Conservation (phyloP, 2,329 filamentous ascomycete species). For the Pleoardoris graminearum region DNA sequence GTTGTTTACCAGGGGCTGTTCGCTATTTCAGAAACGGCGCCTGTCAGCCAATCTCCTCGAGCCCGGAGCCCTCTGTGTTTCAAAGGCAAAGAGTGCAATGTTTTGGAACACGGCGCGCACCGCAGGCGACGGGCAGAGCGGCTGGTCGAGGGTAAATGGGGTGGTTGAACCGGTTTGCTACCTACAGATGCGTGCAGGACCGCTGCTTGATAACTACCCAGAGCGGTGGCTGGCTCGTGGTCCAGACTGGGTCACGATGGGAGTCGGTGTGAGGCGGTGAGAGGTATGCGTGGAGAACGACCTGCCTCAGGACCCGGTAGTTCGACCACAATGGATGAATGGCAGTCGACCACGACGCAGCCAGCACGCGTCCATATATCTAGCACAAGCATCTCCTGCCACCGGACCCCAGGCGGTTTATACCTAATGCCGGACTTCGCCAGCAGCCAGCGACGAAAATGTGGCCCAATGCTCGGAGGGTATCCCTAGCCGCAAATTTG, state of each 20-base stretch:
- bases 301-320: constrained; percentile 13
- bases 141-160: constrained; percentile 11
- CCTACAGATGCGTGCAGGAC: constrained; percentile 2
- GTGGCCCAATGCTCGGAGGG: constrained; percentile 14
- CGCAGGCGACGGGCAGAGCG: constrained; percentile 14
- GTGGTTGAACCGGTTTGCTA: constrained; percentile 1
- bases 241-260: constrained; percentile 32
- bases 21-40: constrained; percentile 30
- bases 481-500: constrained; percentile 17
- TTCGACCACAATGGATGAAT: constrained; percentile 26
- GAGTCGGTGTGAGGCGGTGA: constrained; percentile 38
- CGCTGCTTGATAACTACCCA: background rate
- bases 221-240: constrained; percentile 24
- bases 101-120: constrained; percentile 34
- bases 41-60: constrained; percentile 40
- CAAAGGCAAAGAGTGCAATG: constrained; percentile 29
- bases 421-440: constrained; percentile 45
- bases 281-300: constrained; percentile 27
- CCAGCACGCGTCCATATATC: constrained; percentile 62
- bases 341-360: constrained; percentile 38
- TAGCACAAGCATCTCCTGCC: constrained; percentile 54
- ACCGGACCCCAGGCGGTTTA: constrained; percentile 1
- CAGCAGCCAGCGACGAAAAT: constrained; percentile 34
- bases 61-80: constrained; percentile 33
- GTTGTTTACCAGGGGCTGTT: constrained; percentile 27